Evolutionary conservation across 1,284 basidiomycete species (phyloP).

Genomic region (Sporisorium graminicola): DNA sequence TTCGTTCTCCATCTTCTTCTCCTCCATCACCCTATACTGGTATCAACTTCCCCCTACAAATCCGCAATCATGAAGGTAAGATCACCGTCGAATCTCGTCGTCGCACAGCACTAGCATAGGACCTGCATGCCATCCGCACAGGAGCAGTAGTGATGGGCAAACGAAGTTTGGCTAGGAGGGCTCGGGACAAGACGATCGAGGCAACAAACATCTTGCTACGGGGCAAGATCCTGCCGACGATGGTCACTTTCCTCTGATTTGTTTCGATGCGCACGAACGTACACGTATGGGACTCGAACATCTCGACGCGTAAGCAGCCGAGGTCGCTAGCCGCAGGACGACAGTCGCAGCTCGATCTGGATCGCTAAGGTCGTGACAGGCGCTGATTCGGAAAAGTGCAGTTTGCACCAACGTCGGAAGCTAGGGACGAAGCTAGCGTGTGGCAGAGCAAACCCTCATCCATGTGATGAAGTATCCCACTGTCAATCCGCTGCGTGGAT

Average conservation of each 20-base stretch:
- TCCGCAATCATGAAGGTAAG: constrained; percentile 44
- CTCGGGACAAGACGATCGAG: not conserved
- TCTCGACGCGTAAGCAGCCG: too few species aligned
- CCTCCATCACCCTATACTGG: constrained; percentile 37
- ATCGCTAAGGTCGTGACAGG: not conserved
- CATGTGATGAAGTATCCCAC: not conserved
- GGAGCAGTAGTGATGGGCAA: too few species aligned
- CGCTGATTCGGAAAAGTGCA: not conserved
- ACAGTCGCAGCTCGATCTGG: not conserved
- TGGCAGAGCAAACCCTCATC: not conserved
- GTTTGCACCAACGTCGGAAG: not conserved
- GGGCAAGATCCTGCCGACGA: not conserved
- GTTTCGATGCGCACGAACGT: too few species aligned
- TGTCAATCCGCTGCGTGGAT: not conserved
- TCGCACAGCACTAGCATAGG: not conserved
- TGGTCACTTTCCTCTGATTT: not conserved
- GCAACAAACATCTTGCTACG: not conserved
- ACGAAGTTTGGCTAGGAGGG: not conserved
- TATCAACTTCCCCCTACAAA: constrained; percentile 27
- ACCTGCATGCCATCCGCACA: too few species aligned
- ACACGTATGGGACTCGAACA: too few species aligned
- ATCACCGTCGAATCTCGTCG: not conserved
- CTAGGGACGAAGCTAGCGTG: not conserved
- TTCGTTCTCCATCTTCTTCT: constrained; percentile 3
- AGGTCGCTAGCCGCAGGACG: too few species aligned